phyloP scores from a whole-genome alignment of 768 basidiomycete species.

The Russula dissimulans region DNA sequence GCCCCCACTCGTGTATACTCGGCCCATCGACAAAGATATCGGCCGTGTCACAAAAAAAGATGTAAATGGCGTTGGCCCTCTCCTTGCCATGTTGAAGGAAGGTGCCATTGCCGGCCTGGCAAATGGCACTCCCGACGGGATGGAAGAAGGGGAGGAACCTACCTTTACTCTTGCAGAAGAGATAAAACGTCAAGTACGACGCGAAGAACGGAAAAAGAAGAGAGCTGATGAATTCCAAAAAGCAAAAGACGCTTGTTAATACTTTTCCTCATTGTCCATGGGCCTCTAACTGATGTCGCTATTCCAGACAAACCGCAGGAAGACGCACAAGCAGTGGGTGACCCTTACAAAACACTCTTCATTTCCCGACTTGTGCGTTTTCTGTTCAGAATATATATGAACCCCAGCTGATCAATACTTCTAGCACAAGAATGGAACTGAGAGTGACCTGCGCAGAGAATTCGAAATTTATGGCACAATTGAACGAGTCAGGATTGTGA shows the following conservation, averaged over 20 bases:
- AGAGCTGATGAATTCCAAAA: conserved; percentile 65
- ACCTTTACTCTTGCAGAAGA: conserved; percentile 78
- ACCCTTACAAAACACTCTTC: conserved; percentile 98
- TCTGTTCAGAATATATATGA: background rate
- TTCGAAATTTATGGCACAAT: conserved; percentile 94
- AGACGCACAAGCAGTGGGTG: conserved; percentile 83
- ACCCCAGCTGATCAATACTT: conserved; percentile 13
- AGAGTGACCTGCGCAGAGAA: conserved; percentile 86
- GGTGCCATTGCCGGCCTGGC: conserved; percentile 62
- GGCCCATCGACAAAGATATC: conserved; percentile 79
- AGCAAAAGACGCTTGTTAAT: conserved; percentile 81
- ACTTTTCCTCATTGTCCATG: background rate
- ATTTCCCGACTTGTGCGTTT: conserved; percentile 76
- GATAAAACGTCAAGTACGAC: conserved; percentile 62
- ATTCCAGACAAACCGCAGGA: conserved; percentile 81
- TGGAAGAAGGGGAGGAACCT: conserved; percentile 82
- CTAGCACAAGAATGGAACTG: conserved; percentile 87
- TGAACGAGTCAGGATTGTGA: conserved; percentile 88
- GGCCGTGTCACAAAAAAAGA: conserved; percentile 60
- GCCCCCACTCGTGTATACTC: conserved; percentile 77
- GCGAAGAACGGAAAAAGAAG: conserved; percentile 73
- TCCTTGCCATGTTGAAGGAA: conserved; percentile 69
- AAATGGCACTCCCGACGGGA: conserved; percentile 49
- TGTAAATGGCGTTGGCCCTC: conserved; percentile 65
- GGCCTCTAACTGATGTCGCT: conserved; percentile 2